Percentiles rank a stretch among this genome's conserved stretches.
Evolutionary conservation across 495 filamentous ascomycete genomes (phyloP).

Genomic region (Tuber aestivum): DNA sequence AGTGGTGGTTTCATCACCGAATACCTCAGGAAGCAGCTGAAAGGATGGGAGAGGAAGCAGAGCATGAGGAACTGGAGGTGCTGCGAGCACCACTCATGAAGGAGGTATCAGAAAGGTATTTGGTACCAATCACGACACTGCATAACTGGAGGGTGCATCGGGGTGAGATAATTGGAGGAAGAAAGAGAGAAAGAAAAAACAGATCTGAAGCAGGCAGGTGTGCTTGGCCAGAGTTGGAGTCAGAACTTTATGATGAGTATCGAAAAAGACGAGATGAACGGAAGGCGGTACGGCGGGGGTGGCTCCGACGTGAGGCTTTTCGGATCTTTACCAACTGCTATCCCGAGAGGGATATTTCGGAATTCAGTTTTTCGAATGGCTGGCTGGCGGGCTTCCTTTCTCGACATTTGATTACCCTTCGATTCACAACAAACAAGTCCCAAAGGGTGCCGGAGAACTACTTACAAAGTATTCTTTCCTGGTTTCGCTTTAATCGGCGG

Average conservation of each 20-base stretch:
- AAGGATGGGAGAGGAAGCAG: not conserved
- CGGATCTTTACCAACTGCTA: not conserved
- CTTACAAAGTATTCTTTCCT: not conserved
- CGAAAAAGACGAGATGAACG: not conserved
- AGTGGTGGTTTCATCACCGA: not conserved
- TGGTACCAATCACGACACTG: not conserved
- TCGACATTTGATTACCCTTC: constrained; percentile 4
- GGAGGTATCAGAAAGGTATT: not conserved
- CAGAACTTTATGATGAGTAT: not conserved
- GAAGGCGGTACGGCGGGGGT: not conserved
- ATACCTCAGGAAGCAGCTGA: not conserved
- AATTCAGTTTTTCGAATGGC: constrained; percentile 7
- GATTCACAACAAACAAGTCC: constrained; percentile 2
- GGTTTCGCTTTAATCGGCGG: not conserved
- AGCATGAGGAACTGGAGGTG: not conserved
- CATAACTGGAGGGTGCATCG: not conserved
- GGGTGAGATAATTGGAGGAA: not conserved
- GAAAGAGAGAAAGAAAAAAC: not conserved
- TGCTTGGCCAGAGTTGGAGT: not conserved
- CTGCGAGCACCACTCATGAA: not conserved
- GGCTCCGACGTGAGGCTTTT: not conserved
- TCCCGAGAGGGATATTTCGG: not conserved
- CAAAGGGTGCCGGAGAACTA: constrained; percentile 12
- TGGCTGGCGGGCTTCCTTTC: constrained; percentile 7
- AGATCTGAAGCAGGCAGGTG: no score